Base-by-base conservation (phyloP, 2,329 filamentous ascomycete genomes). In the Beauveria sp. region DNA sequence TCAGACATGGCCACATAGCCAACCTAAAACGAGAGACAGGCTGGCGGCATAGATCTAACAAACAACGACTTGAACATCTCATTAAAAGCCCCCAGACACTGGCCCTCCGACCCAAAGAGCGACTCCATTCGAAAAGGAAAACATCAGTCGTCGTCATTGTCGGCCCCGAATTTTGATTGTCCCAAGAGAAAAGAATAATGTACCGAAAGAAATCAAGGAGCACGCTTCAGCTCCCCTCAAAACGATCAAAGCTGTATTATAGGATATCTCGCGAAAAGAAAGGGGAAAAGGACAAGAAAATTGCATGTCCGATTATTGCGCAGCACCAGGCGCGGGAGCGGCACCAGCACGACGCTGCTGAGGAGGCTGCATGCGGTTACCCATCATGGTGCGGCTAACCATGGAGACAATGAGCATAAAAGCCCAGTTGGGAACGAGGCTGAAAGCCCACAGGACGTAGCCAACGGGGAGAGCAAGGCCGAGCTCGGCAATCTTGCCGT, bases 361-460 rank as follows among this genome's bases (percentile, higher is more conserved):
- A 58, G 48, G 53, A 47, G 59, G 59, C 53, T 61, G 61, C 69
- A 76, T 72, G 51, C 74, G 74, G 66, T 71, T 73, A 53, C 69
- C 68, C 76, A 92, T 91, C 74, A 92, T 82, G 62, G 79, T 83
- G 70, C 89, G 82, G 80, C 86, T 91, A 65, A 88, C 69, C 71
- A 92, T 85, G 58, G 87, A 90, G 67, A 93, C 80, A 54, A 84
- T 71, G 66, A 93, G 80, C 90, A 93, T 92, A 70, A 91, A 86
- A 60, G 84, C 75, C 90, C 90, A 93, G 78, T 87, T 85, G 62
- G 89, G 83, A 62, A 91, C 75, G 54, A 88, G 75, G 67, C 81
- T 80, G 69, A 89, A 84, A 65, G 79, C 79, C 83, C 84, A 91
- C 67, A 91, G 78, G 56, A 82, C 66, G 70, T 90, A 92, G 61